Evolutionary conservation across 768 basidiomycete species (phyloP).

Genomic region (Rhodotorula taiwanensis): DNA sequence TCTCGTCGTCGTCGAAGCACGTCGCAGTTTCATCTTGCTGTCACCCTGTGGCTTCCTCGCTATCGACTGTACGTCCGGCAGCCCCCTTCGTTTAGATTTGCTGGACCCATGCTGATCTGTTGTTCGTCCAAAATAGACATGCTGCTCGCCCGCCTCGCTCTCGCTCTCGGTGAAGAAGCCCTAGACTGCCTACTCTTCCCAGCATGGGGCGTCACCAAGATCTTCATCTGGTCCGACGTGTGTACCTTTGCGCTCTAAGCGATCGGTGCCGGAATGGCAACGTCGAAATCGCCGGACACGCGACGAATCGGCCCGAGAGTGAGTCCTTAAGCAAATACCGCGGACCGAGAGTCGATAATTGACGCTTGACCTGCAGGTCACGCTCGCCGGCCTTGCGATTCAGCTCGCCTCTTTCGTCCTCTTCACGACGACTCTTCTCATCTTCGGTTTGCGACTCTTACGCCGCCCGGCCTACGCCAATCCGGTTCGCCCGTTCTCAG

Average conservation of each 20-base stretch:
- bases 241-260: slow-evolving; percentile 32
- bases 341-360: background rate
- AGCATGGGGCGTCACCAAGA: background rate
- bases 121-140: too few species aligned
- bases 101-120: too few species aligned
- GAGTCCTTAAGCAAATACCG: too few species aligned
- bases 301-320: slow-evolving; percentile 4
- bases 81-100: too few species aligned
- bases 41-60: slow-evolving; percentile 63
- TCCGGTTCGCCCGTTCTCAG: background rate
- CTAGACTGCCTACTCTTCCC: slow-evolving; percentile 20
- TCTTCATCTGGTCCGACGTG: slow-evolving; percentile 23
- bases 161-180: slow-evolving; percentile 14
- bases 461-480: background rate
- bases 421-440: slow-evolving; percentile 26
- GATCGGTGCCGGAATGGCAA: slow-evolving; percentile 7
- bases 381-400: slow-evolving; percentile 27
- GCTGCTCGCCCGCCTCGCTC: slow-evolving; percentile 43
- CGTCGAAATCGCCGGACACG: background rate
- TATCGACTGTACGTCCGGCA: slow-evolving; percentile 48
- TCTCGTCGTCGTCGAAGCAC: too few species aligned
- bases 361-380: slow-evolving; percentile 5
- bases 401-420: slow-evolving; percentile 32
- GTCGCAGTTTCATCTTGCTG: background rate
- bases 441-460: slow-evolving; percentile 13